These are phyloP conservation scores for Tinospora cordifolia DNA, from an alignment of 164 flowering plant genomes.

Conservation along the genomic window DNA sequence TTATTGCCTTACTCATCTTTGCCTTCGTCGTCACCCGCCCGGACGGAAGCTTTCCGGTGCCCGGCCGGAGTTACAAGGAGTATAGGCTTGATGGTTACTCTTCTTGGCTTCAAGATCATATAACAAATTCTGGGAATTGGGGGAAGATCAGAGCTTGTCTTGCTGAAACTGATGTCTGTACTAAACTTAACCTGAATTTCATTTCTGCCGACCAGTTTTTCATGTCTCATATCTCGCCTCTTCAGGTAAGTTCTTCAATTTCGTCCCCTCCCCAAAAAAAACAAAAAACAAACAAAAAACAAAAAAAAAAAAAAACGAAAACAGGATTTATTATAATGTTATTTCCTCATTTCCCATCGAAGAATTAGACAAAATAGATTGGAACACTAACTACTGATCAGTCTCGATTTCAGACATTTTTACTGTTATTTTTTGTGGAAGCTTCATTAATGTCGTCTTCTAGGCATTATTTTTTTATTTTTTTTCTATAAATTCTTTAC, in stretches of 20 bases:
- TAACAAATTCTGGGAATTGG: constrained; percentile 47
- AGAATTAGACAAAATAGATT: too few relatives aligned
- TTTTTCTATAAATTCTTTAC: too few relatives aligned
- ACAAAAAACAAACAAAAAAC: too few relatives aligned
- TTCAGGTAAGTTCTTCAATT: constrained; percentile 46
- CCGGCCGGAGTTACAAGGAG: constrained; percentile 60
- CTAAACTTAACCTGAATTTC: constrained; percentile 37
- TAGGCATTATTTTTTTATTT: too few relatives aligned
- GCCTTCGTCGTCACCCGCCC: constrained; percentile 72
- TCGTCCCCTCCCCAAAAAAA: too few relatives aligned
- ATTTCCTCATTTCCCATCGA: not conserved
- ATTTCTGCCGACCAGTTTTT: constrained; percentile 57
- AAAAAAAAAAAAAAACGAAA: too few relatives aligned
- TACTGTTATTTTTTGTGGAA: not conserved
- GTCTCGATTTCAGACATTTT: not conserved
- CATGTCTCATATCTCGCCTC: constrained; percentile 51
- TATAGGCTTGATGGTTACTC: constrained; percentile 61
- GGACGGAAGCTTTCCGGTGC: constrained; percentile 47
- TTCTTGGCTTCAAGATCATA: constrained; percentile 55
- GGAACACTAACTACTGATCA: not conserved
- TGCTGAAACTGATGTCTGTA: constrained; percentile 43
- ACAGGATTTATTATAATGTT: too few relatives aligned
- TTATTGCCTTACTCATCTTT: constrained; percentile 52
- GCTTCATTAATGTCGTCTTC: not conserved
- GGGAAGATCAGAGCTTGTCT: constrained; percentile 57